Evolutionary conservation across 192 early-diverging fungal genomes (phyloP).

Genomic region (Spinellus fusiger): DNA sequence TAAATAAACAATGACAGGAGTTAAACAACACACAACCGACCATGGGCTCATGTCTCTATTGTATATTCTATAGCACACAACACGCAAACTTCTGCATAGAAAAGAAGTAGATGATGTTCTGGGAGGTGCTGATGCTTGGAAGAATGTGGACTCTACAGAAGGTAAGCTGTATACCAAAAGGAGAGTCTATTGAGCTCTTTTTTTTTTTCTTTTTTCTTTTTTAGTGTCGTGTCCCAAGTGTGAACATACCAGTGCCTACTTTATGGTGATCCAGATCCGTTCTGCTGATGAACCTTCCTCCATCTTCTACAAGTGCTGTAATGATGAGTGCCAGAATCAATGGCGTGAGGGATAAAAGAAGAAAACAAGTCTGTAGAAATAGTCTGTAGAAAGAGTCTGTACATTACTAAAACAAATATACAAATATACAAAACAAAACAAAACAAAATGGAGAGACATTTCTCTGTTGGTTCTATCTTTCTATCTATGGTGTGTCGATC

Average conservation of each 20-base stretch:
- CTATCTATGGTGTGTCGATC: too few species aligned
- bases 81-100: constrained; percentile 61
- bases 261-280: constrained; percentile 87
- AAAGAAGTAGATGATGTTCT: constrained; percentile 93
- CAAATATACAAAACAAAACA: too few species aligned
- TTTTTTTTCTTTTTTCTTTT: background rate
- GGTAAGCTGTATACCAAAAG: constrained; percentile 22
- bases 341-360: constrained; percentile 61
- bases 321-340: constrained; percentile 55
- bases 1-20: constrained; percentile 9
- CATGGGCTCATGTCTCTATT: constrained; percentile 20
- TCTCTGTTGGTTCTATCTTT: too few species aligned
- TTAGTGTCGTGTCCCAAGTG: constrained; percentile 60
- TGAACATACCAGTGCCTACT: constrained; percentile 67
- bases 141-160: constrained; percentile 72
- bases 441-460: background rate
- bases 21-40: background rate
- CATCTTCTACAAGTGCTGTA: constrained; percentile 84
- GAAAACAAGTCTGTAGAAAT: too few species aligned
- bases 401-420: too few species aligned
- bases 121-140: constrained; percentile 85
- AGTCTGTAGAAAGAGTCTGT: background rate
- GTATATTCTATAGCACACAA: constrained; percentile 37
- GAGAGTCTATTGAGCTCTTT: background rate
- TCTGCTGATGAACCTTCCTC: constrained; percentile 96